A percentile compares a stretch with the other conserved stretches of the same genome.
Conservation (phyloP, 306 rosid genomes). For the Malus sylvestris region DNA sequence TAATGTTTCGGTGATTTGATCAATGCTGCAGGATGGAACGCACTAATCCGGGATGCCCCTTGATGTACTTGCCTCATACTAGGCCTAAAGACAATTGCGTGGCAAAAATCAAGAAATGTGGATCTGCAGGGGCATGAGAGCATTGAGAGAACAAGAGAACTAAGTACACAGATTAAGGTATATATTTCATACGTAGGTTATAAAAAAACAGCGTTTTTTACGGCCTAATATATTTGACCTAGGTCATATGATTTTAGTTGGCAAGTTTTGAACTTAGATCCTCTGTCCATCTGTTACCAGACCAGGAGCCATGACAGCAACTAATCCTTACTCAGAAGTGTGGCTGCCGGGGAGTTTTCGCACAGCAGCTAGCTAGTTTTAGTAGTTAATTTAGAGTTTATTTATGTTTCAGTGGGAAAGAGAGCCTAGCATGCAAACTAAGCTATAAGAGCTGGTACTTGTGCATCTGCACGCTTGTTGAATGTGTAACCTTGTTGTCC, state of each 20-base stretch:
- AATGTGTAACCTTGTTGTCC: not conserved
- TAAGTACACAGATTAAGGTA: not conserved
- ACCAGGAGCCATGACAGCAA: not conserved
- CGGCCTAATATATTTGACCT: not conserved
- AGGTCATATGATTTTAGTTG: not conserved
- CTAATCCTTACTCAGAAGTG: not conserved
- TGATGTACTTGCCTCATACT: constrained; percentile 63
- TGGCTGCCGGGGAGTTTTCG: not conserved
- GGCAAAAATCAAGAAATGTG: constrained; percentile 43
- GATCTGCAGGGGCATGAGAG: not conserved
- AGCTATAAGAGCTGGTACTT: not conserved
- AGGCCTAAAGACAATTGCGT: constrained; percentile 74
- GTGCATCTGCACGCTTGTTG: not conserved
- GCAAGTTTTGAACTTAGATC: not conserved
- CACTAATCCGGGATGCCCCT: constrained; percentile 39
- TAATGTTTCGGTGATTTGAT: not conserved
- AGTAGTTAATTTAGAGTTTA: not conserved
- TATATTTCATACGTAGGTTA: not conserved
- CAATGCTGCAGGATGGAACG: constrained; percentile 47
- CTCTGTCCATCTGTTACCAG: not conserved
- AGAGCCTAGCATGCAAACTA: not conserved
- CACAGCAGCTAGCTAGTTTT: not conserved
- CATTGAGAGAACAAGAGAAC: not conserved
- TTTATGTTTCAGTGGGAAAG: not conserved
- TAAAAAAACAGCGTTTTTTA: not conserved